Evolutionary conservation across 306 rosid species (phyloP), one percentile per base, ranked within the genome.

Genomic region (Comarum palustre): DNA sequence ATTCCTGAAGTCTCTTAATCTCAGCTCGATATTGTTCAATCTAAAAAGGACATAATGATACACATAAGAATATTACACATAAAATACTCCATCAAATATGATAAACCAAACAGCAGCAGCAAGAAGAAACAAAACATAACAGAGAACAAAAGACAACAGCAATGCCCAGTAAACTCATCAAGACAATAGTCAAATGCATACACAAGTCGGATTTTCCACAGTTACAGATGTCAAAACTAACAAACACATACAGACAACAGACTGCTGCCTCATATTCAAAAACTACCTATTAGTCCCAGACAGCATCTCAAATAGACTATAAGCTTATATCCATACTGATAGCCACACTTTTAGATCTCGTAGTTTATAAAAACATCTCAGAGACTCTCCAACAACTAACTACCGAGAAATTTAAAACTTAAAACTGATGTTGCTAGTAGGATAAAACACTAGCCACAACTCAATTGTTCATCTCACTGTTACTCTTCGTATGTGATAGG

Each of bases 1-100:
- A 94, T 71, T 90, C 92, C 83, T 89, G 94, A 82, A 94, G 97
- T 81, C 87, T 91, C 87, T 85, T 87, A 74, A 94, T 89, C 79
- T 94, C 95, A 52, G 85, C 79, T 83, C 77, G 87, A 76, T 84
- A 91, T 68, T 84, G 91, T 63, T 88, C 95, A 77, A 91, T 81
- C 98, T 91, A 78, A 81, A 29, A 77, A 80, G 59, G 78, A 72
- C 57, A 48, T n/a, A 15, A 68, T 24, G 61, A 73, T 29, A 59
- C 54, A 69, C 73, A 73, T 14, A 63, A 42, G 73, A 62, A 62
- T 15, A 46, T 69, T 42, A 68, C 54, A 68, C 61, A 67, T 38
- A 61, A 64, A 51, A 72, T 17, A 66, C 63, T 22, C 38, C 64
- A 45, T 63, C 62, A 52, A 31, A 67, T 25, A n/a, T 50, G 71